Percentiles rank a stretch among this genome's conserved stretches.
Evolutionary conservation across 306 rosid species (phyloP).

Genomic region (Sicyos baderoa): DNA sequence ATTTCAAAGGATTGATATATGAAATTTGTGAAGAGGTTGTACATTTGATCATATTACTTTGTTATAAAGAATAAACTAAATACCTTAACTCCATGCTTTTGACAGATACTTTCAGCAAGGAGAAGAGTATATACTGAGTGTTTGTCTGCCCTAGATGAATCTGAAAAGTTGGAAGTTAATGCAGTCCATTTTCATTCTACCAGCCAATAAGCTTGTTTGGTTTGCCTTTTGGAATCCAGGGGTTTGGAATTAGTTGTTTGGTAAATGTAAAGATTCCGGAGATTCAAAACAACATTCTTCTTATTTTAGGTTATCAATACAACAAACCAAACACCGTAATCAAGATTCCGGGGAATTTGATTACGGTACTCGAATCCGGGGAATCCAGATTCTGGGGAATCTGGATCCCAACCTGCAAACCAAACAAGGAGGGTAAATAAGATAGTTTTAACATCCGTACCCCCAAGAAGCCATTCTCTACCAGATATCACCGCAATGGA

Average conservation of each 20-base stretch:
- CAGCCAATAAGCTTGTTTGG: too few relatives aligned
- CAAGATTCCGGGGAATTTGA: too few relatives aligned
- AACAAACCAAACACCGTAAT: too few relatives aligned
- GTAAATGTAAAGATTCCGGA: too few relatives aligned
- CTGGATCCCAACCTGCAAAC: too few relatives aligned
- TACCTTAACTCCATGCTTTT: slow-evolving; percentile 74
- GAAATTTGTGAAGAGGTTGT: neutral
- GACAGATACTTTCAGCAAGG: slow-evolving; percentile 78
- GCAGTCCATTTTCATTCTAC: slow-evolving; percentile 19
- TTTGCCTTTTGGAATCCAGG: too few relatives aligned
- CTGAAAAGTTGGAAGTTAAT: slow-evolving; percentile 44
- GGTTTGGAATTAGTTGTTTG: too few relatives aligned
- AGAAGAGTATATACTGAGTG: slow-evolving; percentile 78
- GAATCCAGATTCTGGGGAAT: too few relatives aligned
- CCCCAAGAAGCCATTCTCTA: slow-evolving; percentile 85
- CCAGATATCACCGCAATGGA: slow-evolving; percentile 73
- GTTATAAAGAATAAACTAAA: slow-evolving; percentile 7
- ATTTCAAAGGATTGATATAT: neutral
- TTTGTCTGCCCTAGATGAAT: slow-evolving; percentile 77
- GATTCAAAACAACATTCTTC: too few relatives aligned
- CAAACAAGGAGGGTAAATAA: neutral
- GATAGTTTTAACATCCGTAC: slow-evolving; percentile 30
- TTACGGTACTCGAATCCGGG: too few relatives aligned
- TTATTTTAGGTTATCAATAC: too few relatives aligned
- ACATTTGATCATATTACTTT: neutral